Conservation (phyloP, 1,284 basidiomycete species). For the Mycosarcoma maydis region DNA sequence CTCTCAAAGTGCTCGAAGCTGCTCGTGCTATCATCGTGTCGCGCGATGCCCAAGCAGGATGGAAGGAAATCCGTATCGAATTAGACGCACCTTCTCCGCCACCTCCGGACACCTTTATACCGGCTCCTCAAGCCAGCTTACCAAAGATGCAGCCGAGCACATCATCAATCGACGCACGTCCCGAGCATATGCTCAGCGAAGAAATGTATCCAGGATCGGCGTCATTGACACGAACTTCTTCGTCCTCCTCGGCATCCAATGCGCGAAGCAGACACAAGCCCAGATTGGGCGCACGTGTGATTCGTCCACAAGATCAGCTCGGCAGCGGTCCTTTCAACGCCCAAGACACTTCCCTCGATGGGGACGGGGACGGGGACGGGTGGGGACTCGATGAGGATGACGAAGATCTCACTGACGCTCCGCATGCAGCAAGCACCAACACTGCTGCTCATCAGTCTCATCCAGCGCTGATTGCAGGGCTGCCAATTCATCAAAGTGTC, state of each 20-base stretch:
- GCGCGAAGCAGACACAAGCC: constrained; percentile 31
- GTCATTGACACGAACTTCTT: constrained; percentile 37
- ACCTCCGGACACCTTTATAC: constrained; percentile 2
- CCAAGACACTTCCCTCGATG: constrained; percentile 38
- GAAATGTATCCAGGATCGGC: constrained; percentile 6
- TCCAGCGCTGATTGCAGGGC: background rate
- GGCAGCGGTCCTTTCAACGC: constrained; percentile 56
- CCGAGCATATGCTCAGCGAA: constrained; percentile 20
- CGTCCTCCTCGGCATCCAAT: constrained; percentile 18
- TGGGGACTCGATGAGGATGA: constrained; percentile 58
- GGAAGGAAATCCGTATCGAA: constrained; percentile 36
- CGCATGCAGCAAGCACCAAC: background rate
- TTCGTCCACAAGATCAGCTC: constrained; percentile 52
- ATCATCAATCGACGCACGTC: constrained; percentile 14
- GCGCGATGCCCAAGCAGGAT: constrained; percentile 22
- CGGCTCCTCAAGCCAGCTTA: background rate
- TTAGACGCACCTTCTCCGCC: constrained; percentile 25
- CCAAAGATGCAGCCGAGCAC: constrained; percentile 6
- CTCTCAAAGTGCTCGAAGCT: constrained; percentile 25
- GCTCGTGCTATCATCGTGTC: constrained; percentile 34
- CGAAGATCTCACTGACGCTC: constrained; percentile 1
- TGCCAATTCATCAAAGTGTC: constrained; percentile 9
- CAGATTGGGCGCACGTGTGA: constrained; percentile 50
- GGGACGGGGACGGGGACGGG: constrained; percentile 39
- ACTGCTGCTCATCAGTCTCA: background rate